Base-by-base conservation (phyloP, 441 rosid species). In the Euphorbia celastroides region DNA sequence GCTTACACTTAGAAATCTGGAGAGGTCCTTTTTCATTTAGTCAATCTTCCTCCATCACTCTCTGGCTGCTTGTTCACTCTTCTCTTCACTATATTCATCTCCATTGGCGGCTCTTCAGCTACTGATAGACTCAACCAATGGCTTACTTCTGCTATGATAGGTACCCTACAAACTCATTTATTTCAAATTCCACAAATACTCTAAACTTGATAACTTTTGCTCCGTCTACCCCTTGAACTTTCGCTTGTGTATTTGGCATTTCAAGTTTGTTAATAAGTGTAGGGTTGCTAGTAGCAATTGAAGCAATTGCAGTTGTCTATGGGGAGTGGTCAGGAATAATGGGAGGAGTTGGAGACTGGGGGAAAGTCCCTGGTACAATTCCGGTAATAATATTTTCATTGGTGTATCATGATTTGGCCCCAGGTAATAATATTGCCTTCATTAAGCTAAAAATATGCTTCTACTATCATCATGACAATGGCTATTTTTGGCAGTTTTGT, bases 1-100 rank as follows among this genome's bases (percentile, higher is more conserved):
- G 92, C 85, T 3, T 86, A 81, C 64, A 70, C 75, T 66, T 84
- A 86, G 65, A 84, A 83, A 76, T 81, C 86, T 11, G 88, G 88
- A 25, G 88, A 83, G 70, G 78, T 86, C 60, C 76, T 84, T 22
- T 81, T 73, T 73, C 85, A 78, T 75, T 71, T 83, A 62, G 22
- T 73, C 73, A 73, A 80, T 64, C 62, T 84, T 69, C 86, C 86
- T 2, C 76, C 76, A 60, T 46, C 89, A 1, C 55, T 79, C 54
- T 76, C 83, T 14, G 81, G 77, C 62, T 75, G 77, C 72, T 55
- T 83, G 36, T 84, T 81, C 77, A 81, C 86, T 36, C 46, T 60
- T 42, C 10, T 76, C 32, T 81, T 87, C 72, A 72, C 85, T 5
- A 1, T 77, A 65, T 77, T 84, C 13, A 77, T 83, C 68, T 79